Evolutionary conservation across 176 grass and related monocot genomes (phyloP), one percentile per base, ranked within the genome.

Genomic region (Aegilops longissima): DNA sequence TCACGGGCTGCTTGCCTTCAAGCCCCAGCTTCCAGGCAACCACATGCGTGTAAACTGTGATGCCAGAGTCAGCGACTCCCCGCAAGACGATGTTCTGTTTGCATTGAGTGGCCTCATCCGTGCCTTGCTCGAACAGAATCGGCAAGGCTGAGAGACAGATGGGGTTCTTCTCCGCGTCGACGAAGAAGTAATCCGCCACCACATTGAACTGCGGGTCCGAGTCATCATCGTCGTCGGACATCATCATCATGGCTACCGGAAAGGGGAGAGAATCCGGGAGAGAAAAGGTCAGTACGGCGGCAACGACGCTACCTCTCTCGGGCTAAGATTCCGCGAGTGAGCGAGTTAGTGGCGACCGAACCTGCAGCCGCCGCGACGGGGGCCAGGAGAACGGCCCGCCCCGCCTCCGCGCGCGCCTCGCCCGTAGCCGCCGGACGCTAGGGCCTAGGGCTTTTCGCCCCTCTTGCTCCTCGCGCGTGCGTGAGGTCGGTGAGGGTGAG

Each of bases 11-110:
- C 12, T 86, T 84, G 20, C 89, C 76, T 36, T 89, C 64, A 31
- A 99, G 78, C 16, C 33, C 79, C 39, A 94, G 31, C 84, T 84
- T 94, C 93, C 96, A 98, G 12, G 91, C 93, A 8, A 87, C 84
- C 20, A 87, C 92, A 62, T 80, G 78, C 87, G 61, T 85, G 74
- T 87, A 93, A 17, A 82, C 66, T 20, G 69, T 86, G 38, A 82
- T 23, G 82, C 84, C 78, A 3, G 83, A 69, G 29, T 83, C 82
- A 4, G n/a, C 58, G 4, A 27, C 88, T 34, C 92, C 94, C 61
- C 79, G 17, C 75, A 96, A 77, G 64, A 83, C 73, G 29, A 93
- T 75, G 33, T 70, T 49, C 33, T 12, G 23, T 12, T 85, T 71
- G 62, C 77, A 65, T 40, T 29, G 31, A 8, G 68, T 47, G 0